Conservation (phyloP, 345 rosid genomes). For the Moricandia moricandioides region DNA sequence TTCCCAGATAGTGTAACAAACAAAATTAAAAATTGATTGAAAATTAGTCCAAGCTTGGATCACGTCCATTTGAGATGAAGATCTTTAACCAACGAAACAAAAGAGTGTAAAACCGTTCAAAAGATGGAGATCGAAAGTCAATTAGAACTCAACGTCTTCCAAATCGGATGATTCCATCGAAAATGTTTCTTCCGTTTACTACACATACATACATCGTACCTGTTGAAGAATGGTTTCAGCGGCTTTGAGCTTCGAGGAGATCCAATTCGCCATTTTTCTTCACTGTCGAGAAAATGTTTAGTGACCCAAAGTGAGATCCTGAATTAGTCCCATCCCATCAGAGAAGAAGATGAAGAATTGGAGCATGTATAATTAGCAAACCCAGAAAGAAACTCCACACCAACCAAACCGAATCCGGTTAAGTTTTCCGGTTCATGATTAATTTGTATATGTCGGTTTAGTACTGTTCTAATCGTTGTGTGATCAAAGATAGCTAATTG, state of each 20-base stretch:
- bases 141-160: neutral
- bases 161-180: neutral
- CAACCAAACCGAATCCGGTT: constrained; percentile 7
- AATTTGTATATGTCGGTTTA: neutral
- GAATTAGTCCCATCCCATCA: constrained; percentile 10
- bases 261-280: constrained; percentile 78
- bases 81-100: neutral
- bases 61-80: neutral
- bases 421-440: neutral
- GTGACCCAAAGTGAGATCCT: neutral
- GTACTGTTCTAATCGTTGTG: too few species aligned
- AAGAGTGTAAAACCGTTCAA: neutral
- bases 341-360: constrained; percentile 7
- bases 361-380: constrained; percentile 12
- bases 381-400: constrained; percentile 5
- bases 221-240: constrained; percentile 85
- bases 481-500: too few species aligned
- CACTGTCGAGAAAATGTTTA: neutral
- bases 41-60: neutral
- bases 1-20: neutral
- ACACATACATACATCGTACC: constrained; percentile 36
- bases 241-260: constrained; percentile 90
- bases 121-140: neutral
- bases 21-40: neutral
- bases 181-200: neutral